Conservation (phyloP, 176 grass and related monocot species). For the Avena atlantica region DNA sequence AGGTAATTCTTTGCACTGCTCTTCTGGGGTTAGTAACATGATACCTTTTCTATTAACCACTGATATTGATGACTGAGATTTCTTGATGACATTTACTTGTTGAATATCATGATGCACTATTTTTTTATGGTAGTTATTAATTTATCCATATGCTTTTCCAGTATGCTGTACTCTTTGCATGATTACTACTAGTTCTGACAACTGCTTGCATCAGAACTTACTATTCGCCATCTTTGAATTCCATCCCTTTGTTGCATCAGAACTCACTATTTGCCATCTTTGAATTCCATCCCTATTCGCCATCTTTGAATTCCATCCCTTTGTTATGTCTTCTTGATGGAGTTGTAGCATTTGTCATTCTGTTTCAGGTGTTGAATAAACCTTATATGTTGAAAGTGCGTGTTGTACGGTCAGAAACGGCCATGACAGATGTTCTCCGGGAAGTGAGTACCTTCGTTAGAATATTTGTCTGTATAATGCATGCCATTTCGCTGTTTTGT, state of each 20-base stretch:
- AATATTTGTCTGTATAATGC: conserved; percentile 11
- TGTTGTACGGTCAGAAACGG: conserved; percentile 79
- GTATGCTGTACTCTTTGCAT: neutral
- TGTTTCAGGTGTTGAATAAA: conserved; percentile 77
- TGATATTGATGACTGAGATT: conserved; percentile 2
- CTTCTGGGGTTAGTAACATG: neutral
- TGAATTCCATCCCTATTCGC: neutral
- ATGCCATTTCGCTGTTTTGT: conserved; percentile 12
- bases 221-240: neutral
- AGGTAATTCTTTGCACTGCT: conserved; percentile 54
- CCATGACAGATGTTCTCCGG: conserved; percentile 94
- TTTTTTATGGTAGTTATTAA: neutral
- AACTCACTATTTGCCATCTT: conserved; percentile 10
- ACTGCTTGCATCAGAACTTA: conserved; percentile 8
- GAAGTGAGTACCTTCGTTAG: conserved; percentile 61
- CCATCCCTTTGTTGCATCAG: no score
- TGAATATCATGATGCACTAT: neutral
- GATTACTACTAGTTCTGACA: conserved; percentile 12
- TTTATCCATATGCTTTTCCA: neutral
- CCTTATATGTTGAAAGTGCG: conserved; percentile 70
- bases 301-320: neutral
- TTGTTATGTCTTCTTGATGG: conserved; percentile 35
- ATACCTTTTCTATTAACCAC: conserved; percentile 6
- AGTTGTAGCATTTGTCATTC: conserved; percentile 31
- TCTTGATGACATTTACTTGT: conserved; percentile 20